Percentiles rank a stretch among this genome's conserved stretches.
These are phyloP conservation scores for Calonectria honghensis DNA, from an alignment of 2,329 filamentous ascomycete species.

Conservation along the genomic window DNA sequence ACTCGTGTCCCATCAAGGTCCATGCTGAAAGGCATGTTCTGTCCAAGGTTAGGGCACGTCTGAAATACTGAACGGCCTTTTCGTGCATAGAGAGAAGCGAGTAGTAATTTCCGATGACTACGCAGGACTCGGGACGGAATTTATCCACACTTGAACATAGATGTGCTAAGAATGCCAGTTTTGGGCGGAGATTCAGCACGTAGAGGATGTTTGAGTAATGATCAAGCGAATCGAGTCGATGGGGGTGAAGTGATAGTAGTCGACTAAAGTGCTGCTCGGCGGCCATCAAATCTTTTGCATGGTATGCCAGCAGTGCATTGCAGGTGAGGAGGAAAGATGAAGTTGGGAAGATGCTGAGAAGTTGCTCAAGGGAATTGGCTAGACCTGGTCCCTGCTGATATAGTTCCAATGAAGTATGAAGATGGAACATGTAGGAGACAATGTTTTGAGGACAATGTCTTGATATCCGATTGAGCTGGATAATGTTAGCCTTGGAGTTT, in stretches of 20 bases:
- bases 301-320: conserved; percentile 90
- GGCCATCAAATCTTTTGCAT: conserved; percentile 86
- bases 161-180: conserved; percentile 93
- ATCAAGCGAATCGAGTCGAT: conserved; percentile 91
- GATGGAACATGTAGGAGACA: conserved; percentile 94
- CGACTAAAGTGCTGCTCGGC: conserved; percentile 84
- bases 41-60: conserved; percentile 92
- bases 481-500: conserved; percentile 37
- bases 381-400: conserved; percentile 89
- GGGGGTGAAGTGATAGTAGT: conserved; percentile 83
- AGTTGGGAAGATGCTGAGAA: conserved; percentile 88
- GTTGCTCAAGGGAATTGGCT: conserved; percentile 83
- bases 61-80: conserved; percentile 98
- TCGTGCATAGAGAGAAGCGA: conserved; percentile 95
- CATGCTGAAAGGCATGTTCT: conserved; percentile 94
- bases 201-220: conserved; percentile 99
- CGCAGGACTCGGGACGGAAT: conserved; percentile 97
- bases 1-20: conserved; percentile 99
- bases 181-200: conserved; percentile 90
- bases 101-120: conserved; percentile 98
- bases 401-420: conserved; percentile 92
- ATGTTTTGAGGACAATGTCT: conserved; percentile 90
- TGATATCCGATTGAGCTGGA: conserved; percentile 81
- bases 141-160: conserved; percentile 94
- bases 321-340: conserved; percentile 95